Base-by-base conservation (phyloP, 257 asterid genomes). In the Scutellaria minor region DNA sequence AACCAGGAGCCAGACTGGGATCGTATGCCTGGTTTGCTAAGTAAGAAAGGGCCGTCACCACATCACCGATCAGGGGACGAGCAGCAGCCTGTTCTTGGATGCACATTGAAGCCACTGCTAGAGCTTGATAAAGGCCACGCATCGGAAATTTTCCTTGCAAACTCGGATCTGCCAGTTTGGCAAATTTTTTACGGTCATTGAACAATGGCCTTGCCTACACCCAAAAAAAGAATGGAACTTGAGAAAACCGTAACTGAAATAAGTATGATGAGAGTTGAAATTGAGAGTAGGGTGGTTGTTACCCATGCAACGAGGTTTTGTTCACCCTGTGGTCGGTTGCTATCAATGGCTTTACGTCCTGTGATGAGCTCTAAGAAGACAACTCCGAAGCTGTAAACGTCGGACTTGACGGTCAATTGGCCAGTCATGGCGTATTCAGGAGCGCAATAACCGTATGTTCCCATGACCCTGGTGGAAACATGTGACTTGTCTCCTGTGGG, bases 361-460 rank as follows among this genome's bases (percentile, higher is more conserved):
- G 99, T 95, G 75, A 95, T 92, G 76, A 95, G 96, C 85, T 95
- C 99, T 68, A 95, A 82, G 77, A 95, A 88, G 52, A 95, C 97
- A 0, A 95, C 99, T 13, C 99, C 99, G 22, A 95, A 95, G 78
- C 99, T 95, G 77, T 95, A 95, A 67, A 95, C 99, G 41, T 95
- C 98, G 13, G 99, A 95, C 81, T 95, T 95, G 27, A 95, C 99
- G 0, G 99, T 95, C 79, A 95, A 78, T 62, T 95, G 99, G 10
- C 99, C 99, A 0, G 99, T 95, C 99, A 92, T 95, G 46, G 99
- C 99, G 72, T 95, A 95, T 78, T 95, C 99, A 0, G 99, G 99
- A 48, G 98, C 99, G 77, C 99, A 95, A 72, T 95, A 95, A 47
- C 99, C 99, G 9, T 95, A 95, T 24, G 99, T 95, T 66, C 99